phyloP scores from a whole-genome alignment of 2,329 filamentous ascomycete genomes.

The Trichoderma sp. region DNA sequence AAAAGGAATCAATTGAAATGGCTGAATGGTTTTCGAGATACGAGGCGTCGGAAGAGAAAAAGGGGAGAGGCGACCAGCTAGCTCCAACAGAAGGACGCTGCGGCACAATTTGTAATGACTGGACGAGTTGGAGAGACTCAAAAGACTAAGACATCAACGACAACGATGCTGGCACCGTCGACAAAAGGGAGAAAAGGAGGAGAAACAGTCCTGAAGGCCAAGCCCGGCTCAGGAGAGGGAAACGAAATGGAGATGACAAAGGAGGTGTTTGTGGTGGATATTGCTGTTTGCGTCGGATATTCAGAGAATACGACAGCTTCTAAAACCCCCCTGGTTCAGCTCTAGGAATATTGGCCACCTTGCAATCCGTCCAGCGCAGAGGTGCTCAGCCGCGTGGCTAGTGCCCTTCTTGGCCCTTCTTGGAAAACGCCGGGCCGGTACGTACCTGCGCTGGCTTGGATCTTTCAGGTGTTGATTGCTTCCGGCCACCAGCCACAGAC shows the following conservation, averaged over 20 bases:
- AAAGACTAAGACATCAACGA: conserved; percentile 24
- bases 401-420: background rate
- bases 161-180: conserved; percentile 26
- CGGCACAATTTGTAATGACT: conserved; percentile 29
- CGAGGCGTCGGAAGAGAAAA: conserved; percentile 10
- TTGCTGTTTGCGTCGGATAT: conserved; percentile 7
- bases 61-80: conserved; percentile 22
- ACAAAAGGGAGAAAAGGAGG: conserved; percentile 25
- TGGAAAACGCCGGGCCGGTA: background rate
- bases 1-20: conserved; percentile 12
- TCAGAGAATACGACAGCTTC: conserved; percentile 18
- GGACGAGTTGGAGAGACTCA: conserved; percentile 38
- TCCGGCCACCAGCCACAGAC: conserved; percentile 11
- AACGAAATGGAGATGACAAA: conserved; percentile 24
- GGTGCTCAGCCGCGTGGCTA: conserved; percentile 18
- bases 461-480: too few species aligned
- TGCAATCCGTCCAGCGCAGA: conserved; percentile 15
- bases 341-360: conserved; percentile 20
- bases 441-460: background rate
- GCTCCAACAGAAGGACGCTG: conserved; percentile 2
- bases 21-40: background rate
- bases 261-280: conserved; percentile 18
- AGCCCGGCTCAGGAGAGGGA: conserved; percentile 24
- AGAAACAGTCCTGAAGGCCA: conserved; percentile 24
- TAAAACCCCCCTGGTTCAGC: conserved; percentile 17